Conservation (phyloP, 352 stramenopile genomes). For the Globisporangium spiculum region DNA sequence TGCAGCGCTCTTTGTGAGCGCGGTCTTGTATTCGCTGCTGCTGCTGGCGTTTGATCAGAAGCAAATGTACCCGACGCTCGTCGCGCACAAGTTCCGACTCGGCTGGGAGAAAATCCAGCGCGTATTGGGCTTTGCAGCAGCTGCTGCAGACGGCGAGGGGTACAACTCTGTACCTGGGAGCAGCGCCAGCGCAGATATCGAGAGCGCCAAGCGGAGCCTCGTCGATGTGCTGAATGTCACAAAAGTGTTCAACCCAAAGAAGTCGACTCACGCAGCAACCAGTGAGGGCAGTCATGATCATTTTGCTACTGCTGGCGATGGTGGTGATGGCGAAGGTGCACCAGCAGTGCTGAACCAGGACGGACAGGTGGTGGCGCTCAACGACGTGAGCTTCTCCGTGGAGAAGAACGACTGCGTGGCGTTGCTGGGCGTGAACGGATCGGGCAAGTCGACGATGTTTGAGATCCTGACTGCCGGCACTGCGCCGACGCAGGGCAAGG, state of each 20-base stretch:
- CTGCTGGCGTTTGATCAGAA: slow-evolving; percentile 55
- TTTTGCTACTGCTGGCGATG: neutral
- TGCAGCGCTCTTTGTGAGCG: slow-evolving; percentile 37
- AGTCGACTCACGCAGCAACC: slow-evolving; percentile 3
- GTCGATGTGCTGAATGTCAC: slow-evolving; percentile 48
- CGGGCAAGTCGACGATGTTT: slow-evolving; percentile 97
- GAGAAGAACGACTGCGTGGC: slow-evolving; percentile 89
- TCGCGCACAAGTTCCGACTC: slow-evolving; percentile 31
- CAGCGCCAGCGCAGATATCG: slow-evolving; percentile 12
- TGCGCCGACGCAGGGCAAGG: slow-evolving; percentile 61
- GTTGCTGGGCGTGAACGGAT: slow-evolving; percentile 93
- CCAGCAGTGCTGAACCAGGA: slow-evolving; percentile 32
- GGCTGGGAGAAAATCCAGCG: slow-evolving; percentile 21
- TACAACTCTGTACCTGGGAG: slow-evolving; percentile 3
- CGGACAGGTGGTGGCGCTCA: slow-evolving; percentile 62
- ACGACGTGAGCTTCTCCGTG: slow-evolving; percentile 83
- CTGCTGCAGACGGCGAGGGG: neutral
- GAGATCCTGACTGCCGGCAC: slow-evolving; percentile 93
- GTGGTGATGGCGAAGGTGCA: slow-evolving; percentile 10
- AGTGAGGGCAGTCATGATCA: slow-evolving; percentile 6
- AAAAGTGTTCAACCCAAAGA: slow-evolving; percentile 68
- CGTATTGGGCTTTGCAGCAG: neutral
- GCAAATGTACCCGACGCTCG: slow-evolving; percentile 71
- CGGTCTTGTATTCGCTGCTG: slow-evolving; percentile 45
- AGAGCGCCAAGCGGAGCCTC: slow-evolving; percentile 34